Evolutionary conservation across 2,329 filamentous ascomycete genomes (phyloP), one percentile per base, ranked within the genome.

Genomic region (Pseudogymnoascus sp.): DNA sequence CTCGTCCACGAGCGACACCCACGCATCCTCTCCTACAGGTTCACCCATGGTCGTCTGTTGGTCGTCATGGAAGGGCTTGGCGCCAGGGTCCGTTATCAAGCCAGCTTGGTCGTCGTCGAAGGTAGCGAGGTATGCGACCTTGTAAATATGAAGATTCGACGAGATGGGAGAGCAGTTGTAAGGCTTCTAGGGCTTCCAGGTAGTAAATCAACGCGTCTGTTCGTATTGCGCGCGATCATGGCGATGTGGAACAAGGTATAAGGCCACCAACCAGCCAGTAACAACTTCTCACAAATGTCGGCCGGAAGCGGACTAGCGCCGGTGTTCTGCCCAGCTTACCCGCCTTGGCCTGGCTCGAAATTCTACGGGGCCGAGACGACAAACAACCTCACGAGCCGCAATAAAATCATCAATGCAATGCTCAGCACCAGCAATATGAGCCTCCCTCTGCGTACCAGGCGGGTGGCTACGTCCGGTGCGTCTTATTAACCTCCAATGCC

Each of bases 1-100:
- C 74, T 93, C 90, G 66, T 90, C 85, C 67, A 93, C 82, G 75
- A 89, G 90, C 69, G 89, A 88, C 68, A 89, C 76, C 90, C 90
- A 95, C 73, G 83, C 83, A 64, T 89, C 85, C 78, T 95, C 90
- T 70, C 89, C 89, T 68, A 91, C 80, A 53, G 88, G 87, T 63
- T 73, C 71, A n/a, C 69, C 59, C 72, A 74, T 75, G 16, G 49
- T 36, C 62, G 37, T 60, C 34, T 60, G 37, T 60, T 60, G 56
- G 31, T 40, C 56, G 56, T 60, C 56, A 60, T 60, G 56, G 56
- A 60, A 60, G 46, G 46, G 46, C 46, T 53, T 60, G 56, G 56
- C 56, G 56, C 31, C 34, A 60, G 46, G 46, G 46, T 53, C 46
- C 46, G 46, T 53, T 53, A 53, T 53, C 31, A 53, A 53, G 46